Conservation (phyloP, 2,329 filamentous ascomycete species). For the Pseudocercospora vitis region DNA sequence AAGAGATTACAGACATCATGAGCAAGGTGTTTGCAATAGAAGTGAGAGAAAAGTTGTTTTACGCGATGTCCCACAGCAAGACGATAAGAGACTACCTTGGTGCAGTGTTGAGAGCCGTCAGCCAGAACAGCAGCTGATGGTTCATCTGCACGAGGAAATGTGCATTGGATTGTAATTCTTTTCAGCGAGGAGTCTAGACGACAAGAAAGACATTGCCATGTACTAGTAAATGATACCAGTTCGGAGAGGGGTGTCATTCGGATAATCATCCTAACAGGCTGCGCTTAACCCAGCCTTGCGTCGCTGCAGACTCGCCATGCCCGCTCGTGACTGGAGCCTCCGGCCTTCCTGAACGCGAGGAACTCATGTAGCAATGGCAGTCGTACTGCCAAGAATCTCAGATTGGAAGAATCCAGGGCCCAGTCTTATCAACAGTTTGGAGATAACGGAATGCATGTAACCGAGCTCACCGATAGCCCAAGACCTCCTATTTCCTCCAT, state of each 20-base stretch:
- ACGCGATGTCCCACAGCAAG: conserved; percentile 29
- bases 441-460: conserved; percentile 12
- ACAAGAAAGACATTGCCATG: conserved; percentile 9
- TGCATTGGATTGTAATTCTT: background rate
- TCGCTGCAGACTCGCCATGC: too few relatives aligned
- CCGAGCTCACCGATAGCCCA: background rate
- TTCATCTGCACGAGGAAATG: background rate
- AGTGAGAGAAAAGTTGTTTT: conserved; percentile 28
- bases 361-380: too few relatives aligned
- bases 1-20: conserved; percentile 25
- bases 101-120: conserved; percentile 27
- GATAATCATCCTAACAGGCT: background rate
- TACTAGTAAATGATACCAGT: conserved; percentile 2
- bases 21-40: conserved; percentile 27
- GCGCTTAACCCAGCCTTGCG: background rate
- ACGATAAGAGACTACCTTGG: conserved; percentile 30
- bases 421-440: conserved; percentile 14
- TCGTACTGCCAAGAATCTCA: background rate
- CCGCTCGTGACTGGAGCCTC: too few relatives aligned
- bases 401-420: background rate
- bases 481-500: background rate
- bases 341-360: too few relatives aligned
- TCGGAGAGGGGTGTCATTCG: background rate
- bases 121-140: conserved; percentile 17
- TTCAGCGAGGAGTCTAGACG: conserved; percentile 20